These are phyloP conservation scores for Cryptococcus hybrid DNA, from an alignment of 1,284 basidiomycete species.

Conservation along the genomic window DNA sequence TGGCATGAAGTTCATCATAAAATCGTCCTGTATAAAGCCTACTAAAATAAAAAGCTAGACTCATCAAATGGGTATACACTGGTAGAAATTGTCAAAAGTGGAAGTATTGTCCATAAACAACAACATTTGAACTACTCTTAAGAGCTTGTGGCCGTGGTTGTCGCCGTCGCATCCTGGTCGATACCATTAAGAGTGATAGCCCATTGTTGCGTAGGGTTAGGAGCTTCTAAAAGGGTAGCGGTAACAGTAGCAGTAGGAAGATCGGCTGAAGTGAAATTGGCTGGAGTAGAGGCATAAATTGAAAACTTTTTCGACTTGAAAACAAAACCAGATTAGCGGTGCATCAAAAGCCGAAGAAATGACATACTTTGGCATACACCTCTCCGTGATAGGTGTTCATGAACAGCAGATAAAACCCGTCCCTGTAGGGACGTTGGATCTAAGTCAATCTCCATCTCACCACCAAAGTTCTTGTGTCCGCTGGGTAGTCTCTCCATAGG, in stretches of 20 bases:
- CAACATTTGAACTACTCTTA: no score
- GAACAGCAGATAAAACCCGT: constrained; percentile 41
- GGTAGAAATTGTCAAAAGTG: no score
- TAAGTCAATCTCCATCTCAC: constrained; percentile 46
- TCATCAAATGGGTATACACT: no score
- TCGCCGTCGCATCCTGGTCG: constrained; percentile 32
- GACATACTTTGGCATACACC: constrained; percentile 40
- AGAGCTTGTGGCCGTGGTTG: constrained; percentile 8
- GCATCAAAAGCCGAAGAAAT: background rate
- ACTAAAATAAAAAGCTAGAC: background rate
- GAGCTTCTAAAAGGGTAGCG: constrained; percentile 30
- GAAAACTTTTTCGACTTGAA: constrained; percentile 39
- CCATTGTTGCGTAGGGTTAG: constrained; percentile 47
- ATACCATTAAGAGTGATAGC: constrained; percentile 42
- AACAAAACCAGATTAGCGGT: background rate
- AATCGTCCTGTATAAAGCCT: background rate
- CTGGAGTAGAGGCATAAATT: constrained; percentile 28
- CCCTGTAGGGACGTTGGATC: constrained; percentile 32
- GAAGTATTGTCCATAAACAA: no score
- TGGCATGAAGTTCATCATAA: background rate
- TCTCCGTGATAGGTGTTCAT: constrained; percentile 42
- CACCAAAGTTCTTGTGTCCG: constrained; percentile 42
- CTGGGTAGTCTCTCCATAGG: constrained; percentile 36
- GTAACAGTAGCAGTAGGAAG: constrained; percentile 43
- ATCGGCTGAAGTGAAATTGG: constrained; percentile 38